Evolutionary conservation across 257 asterid genomes (phyloP), one percentile per base, ranked within the genome.

Genomic region (Rhazya stricta): DNA sequence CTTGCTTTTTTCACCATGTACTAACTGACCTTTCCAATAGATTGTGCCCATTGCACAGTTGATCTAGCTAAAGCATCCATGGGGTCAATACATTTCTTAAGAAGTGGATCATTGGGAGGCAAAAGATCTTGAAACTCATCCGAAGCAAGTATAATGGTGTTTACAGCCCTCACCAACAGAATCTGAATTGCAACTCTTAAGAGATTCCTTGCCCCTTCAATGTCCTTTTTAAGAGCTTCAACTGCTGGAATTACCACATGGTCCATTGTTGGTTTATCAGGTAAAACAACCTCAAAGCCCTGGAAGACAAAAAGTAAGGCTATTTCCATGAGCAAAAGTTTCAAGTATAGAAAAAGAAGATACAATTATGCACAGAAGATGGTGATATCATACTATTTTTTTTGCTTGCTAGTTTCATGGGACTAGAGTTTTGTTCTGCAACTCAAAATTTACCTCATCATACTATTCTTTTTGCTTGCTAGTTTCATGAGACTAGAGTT

Each of bases 201-300:
- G 9, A 81, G 78, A 78, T 74, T 81, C 56, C 80, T 69, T 4
- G 82, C 82, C 46, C 85, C 85, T 70, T 81, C 72, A 25, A 46
- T 39, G 78, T 81, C 85, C 39, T 71, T 78, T 25, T 76, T 30
- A 32, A 69, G 50, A 30, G 82, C 82, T 75, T 78, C 78, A 57
- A 71, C 21, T 58, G 78, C 80, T 6, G 85, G 85, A 60, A 70
- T 45, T 45, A 81, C 19, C 25, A 78, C 76, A 25, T 81, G 85
- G 45, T 81, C 80, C 71, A 57, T 71, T 6, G 80, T 81, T 27
- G 78, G 78, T 56, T 78, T 81, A 65, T 81, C 85, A n/a, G 80
- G 82, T 61, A 78, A 50, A 50, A 81, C 82, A 65, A 67, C 79
- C 54, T 81, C 85, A 67, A 74, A 78, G 0, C 80, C 82, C 85